phyloP scores from a whole-genome alignment of 2,329 filamentous ascomycete species.

The Aspergillus terreus region DNA sequence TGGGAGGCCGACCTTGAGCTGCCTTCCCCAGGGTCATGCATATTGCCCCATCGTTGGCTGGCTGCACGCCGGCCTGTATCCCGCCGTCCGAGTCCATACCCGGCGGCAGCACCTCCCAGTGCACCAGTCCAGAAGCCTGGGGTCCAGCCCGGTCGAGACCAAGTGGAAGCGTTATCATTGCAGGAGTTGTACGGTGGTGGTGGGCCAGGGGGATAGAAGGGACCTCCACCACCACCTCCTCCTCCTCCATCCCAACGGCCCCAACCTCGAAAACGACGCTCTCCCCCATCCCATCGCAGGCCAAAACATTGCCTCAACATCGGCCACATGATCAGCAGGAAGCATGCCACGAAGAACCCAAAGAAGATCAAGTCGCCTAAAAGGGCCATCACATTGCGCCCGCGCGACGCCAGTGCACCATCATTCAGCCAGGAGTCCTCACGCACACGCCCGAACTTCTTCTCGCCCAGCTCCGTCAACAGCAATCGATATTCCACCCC shows the following conservation, averaged over 20 bases:
- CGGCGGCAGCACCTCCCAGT: conserved; percentile 39
- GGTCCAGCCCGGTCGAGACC: conserved; percentile 33
- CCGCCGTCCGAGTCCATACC: conserved; percentile 38
- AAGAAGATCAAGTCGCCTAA: conserved; percentile 32
- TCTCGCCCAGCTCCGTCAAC: conserved; percentile 72
- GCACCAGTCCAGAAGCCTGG: conserved; percentile 48
- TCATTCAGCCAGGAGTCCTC: conserved; percentile 25
- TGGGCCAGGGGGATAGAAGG: conserved; percentile 27
- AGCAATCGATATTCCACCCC: conserved; percentile 83
- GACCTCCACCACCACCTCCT: conserved; percentile 23
- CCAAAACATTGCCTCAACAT: conserved; percentile 24
- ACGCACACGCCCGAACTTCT: conserved; percentile 60
- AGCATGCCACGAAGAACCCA: conserved; percentile 27
- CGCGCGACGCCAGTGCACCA: not conserved
- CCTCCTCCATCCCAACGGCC: conserved; percentile 28
- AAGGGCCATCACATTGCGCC: conserved; percentile 4
- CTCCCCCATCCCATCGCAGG: conserved; percentile 19
- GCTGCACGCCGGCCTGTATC: conserved; percentile 13
- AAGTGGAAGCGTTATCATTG: conserved; percentile 18
- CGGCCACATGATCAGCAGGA: conserved; percentile 25
- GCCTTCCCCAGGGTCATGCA: conserved; percentile 29
- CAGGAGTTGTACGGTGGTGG: conserved; percentile 40
- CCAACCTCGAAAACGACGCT: conserved; percentile 33
- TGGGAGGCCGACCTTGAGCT: conserved; percentile 30
- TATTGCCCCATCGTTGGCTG: conserved; percentile 16